Base-by-base conservation (phyloP, 352 stramenopile species). In the Globisporangium nunn region DNA sequence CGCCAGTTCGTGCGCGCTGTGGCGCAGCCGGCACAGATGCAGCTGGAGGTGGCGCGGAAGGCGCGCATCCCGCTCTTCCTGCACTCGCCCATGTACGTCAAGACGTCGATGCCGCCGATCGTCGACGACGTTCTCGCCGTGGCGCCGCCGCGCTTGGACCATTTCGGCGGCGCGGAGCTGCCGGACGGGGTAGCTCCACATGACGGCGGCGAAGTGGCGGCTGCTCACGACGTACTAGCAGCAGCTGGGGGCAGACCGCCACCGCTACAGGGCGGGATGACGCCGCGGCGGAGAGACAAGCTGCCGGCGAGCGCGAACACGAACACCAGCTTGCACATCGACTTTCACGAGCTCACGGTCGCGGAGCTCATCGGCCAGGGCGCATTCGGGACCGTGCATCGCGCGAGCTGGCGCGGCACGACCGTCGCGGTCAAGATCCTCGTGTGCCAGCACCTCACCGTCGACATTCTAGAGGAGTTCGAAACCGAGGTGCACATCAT, bases 401-500 rank as follows among this genome's bases (percentile, higher is more conserved):
- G 75, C 33, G 85, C 74, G 1, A 77, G 62, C 11, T 95, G 84
- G 80, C 70, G 81, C 14, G 81, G 81, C 28, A 91, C 80, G 56
- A 71, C 74, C 0, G 83, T 95, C 18, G 85, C 85, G 1, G 80
- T 95, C 43, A 95, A 95, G 67, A 87, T 95, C 45, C 46, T 95
- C 30, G 78, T 93, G 8, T 90, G 78, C 50, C 85, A 94, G 63
- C 75, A 93, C 57, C 56, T 94, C 40, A 93, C 82, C 1, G 67
- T 72, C n/a, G 85, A 94, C 49, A 87, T 94, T 35, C 60, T 94
- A 41, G 82, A 91, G 68, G 84, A 94, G 52, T 94, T 94, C 47
- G 84, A 92, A 57, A 87, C 84, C 1, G 84, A 94, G 64, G 84
- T 94, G 57, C 80, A 94, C 73, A 91, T 94, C 67, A 94, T 94